These are phyloP conservation scores for Hyaloperonospora arabidopsidis DNA, from an alignment of 352 stramenopile genomes.

Conservation along the genomic window DNA sequence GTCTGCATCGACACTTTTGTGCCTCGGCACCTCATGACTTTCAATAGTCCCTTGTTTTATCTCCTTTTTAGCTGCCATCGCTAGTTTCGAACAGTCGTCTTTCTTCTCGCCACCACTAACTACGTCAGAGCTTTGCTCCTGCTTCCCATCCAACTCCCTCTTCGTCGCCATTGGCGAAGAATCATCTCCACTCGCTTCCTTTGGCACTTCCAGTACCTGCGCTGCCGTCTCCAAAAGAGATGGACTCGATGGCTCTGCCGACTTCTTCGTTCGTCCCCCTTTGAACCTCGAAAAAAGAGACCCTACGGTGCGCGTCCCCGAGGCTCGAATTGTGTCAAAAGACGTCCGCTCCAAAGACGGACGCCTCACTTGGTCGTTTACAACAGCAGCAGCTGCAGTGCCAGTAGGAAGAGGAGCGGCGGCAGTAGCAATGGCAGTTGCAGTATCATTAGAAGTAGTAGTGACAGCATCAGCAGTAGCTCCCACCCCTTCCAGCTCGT, in stretches of 20 bases:
- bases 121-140: slow-evolving; percentile 28
- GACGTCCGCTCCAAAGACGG: slow-evolving; percentile 11
- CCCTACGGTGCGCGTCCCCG: slow-evolving; percentile 21
- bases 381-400: neutral
- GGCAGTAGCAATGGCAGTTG: too few species aligned
- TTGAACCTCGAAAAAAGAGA: slow-evolving; percentile 38
- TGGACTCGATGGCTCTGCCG: slow-evolving; percentile 8
- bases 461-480: too few species aligned
- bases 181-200: slow-evolving; percentile 23
- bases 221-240: slow-evolving; percentile 22
- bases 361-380: slow-evolving; percentile 8
- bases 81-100: slow-evolving; percentile 18
- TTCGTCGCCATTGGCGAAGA: slow-evolving; percentile 13
- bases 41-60: neutral
- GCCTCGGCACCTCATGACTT: neutral
- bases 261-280: slow-evolving; percentile 26
- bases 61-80: neutral
- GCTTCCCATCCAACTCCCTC: slow-evolving; percentile 14
- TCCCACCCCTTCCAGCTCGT: too few species aligned
- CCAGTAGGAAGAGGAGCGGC: too few species aligned
- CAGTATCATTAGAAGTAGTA: too few species aligned
- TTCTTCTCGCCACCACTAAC: slow-evolving; percentile 34
- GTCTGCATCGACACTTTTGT: slow-evolving; percentile 2
- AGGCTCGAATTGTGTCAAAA: slow-evolving; percentile 24
- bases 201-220: slow-evolving; percentile 23